These are phyloP conservation scores for Apiosordaria backusii DNA, from an alignment of 495 filamentous ascomycete genomes.

Conservation along the genomic window DNA sequence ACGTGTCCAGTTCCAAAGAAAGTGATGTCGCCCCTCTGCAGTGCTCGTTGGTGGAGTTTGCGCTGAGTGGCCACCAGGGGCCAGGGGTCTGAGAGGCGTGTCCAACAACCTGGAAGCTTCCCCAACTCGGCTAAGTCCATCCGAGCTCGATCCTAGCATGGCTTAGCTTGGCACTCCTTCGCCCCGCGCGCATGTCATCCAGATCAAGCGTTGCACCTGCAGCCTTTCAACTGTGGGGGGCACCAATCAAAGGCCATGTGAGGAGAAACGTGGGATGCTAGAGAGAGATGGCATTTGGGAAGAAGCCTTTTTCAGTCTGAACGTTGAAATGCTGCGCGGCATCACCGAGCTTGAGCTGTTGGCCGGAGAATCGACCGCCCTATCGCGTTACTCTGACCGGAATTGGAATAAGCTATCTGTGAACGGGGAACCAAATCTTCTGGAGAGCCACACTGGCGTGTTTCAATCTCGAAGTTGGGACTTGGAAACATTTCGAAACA, in stretches of 20 bases:
- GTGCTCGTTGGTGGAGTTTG: constrained; percentile 12
- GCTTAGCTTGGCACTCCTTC: constrained; percentile 6
- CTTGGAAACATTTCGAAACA: background rate
- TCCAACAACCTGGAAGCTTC: constrained; percentile 3
- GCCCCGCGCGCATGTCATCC: constrained; percentile 16
- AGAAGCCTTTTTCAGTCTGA: background rate
- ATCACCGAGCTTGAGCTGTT: background rate
- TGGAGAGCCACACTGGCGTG: background rate
- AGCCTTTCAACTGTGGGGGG: constrained; percentile 15
- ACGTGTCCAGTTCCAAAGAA: constrained; percentile 34
- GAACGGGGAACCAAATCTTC: background rate
- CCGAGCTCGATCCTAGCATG: background rate
- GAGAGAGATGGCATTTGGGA: background rate
- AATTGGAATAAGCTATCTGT: background rate
- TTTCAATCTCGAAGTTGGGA: constrained; percentile 2
- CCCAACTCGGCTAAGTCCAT: constrained; percentile 20
- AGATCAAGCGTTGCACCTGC: constrained; percentile 2
- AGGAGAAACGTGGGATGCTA: background rate
- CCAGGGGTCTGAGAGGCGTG: background rate
- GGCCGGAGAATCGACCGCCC: background rate
- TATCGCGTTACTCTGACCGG: background rate
- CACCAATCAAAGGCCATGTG: constrained; percentile 21
- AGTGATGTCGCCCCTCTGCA: constrained; percentile 22
- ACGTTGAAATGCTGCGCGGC: background rate
- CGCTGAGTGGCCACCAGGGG: constrained; percentile 17